phyloP scores from a whole-genome alignment of 2,329 filamentous ascomycete species.

The Microdochium paspali region DNA sequence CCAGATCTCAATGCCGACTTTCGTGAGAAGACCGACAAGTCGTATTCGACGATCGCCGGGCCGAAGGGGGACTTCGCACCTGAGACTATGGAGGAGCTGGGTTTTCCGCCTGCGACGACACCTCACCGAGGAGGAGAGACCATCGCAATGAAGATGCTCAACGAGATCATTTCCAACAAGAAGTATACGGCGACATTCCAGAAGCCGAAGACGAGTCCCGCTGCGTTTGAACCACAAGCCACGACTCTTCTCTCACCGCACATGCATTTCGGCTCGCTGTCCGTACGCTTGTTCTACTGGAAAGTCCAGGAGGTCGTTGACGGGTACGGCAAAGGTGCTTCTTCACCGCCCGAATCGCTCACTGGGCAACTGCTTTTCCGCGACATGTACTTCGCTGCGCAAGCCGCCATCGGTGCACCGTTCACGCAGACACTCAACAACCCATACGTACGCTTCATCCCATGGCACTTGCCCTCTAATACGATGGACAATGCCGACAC shows the following conservation, averaged over 20 bases:
- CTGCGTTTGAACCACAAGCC: constrained; percentile 61
- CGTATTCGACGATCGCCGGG: constrained; percentile 53
- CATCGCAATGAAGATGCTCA: constrained; percentile 47
- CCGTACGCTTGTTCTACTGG: constrained; percentile 66
- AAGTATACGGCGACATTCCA: constrained; percentile 65
- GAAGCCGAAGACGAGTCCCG: constrained; percentile 68
- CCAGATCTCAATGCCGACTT: constrained; percentile 53
- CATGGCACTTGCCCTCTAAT: constrained; percentile 66
- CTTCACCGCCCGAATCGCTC: constrained; percentile 57
- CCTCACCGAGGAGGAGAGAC: constrained; percentile 64
- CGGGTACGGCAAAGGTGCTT: constrained; percentile 44
- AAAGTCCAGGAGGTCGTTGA: constrained; percentile 53
- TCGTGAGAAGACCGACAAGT: constrained; percentile 42
- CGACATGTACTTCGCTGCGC: constrained; percentile 77
- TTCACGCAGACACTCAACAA: constrained; percentile 61
- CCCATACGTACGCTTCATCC: constrained; percentile 60
- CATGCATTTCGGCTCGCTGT: constrained; percentile 65
- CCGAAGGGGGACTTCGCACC: constrained; percentile 60
- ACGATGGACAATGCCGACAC: constrained; percentile 25
- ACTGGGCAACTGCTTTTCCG: constrained; percentile 67
- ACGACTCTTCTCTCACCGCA: constrained; percentile 67
- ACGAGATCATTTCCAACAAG: constrained; percentile 49
- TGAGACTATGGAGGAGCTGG: constrained; percentile 64
- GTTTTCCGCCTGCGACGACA: constrained; percentile 54
- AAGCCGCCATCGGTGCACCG: constrained; percentile 54